Base-by-base conservation (phyloP, 352 stramenopile species). In the Globisporangium barbulae region DNA sequence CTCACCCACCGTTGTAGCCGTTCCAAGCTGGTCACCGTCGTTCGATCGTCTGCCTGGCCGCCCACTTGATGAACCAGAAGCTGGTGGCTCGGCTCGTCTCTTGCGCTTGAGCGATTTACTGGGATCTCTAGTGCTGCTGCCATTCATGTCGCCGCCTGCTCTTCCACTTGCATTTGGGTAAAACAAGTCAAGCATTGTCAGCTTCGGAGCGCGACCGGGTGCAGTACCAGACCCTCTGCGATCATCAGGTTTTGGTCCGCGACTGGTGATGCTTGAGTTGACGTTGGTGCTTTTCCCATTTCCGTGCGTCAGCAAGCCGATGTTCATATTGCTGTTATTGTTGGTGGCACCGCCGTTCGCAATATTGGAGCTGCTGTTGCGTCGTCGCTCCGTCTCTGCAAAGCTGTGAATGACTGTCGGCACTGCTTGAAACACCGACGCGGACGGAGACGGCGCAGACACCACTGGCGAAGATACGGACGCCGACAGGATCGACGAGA, bases 121-220 rank as follows among this genome's bases (percentile, higher is more conserved):
- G 7, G 39, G 28, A 31, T 63, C 53, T 53, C 54, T 42, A 5
- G 3, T 42, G n/a, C 35, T 58, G 17, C 33, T 42, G n/a, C 41
- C 41, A 7, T 64, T 68, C 17, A 28, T 44, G 41, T 55, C 31
- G 8, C 21, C 30, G 21, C 44, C 35, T 1, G 47, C 61, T 15
- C 53, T 39, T 0, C 61, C 52, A n/a, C 4, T 61, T 22, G 66
- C 30, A 2, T 52, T 53, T 3, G 83, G 77, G 53, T 88, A 91
- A 57, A 83, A 89, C 21, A 88, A 71, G 13, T 91, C 83, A 28
- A 79, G 83, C 54, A 91, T 68, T 5, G 80, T 86, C 64, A 75
- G 69, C 67, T 57, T 39, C 19, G 53, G 12, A 17, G 35, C 25
- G 5, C 49, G 35, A n/a, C 37, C 28, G 9, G 17, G 4, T 21